phyloP scores from a whole-genome alignment of 768 basidiomycete genomes.

The Leccinum longicurvipes region DNA sequence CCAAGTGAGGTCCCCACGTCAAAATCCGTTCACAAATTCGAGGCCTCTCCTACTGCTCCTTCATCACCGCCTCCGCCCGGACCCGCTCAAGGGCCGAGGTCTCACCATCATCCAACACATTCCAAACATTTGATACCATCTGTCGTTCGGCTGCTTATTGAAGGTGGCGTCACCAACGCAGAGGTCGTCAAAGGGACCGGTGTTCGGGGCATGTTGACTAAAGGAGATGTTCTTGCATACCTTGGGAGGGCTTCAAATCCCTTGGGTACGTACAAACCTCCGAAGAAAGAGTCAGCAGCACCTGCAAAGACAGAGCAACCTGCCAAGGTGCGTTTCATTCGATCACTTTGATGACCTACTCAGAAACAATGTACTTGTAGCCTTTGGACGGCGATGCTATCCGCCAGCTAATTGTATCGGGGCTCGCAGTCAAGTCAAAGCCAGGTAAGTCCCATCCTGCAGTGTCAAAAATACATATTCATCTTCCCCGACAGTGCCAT shows the following conservation, averaged over 20 bases:
- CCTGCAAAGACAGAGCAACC: conserved; percentile 35
- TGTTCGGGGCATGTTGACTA: conserved; percentile 89
- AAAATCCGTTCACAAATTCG: conserved; percentile 13
- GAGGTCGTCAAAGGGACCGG: conserved; percentile 84
- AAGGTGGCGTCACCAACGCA: conserved; percentile 51
- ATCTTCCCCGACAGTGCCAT: conserved; percentile 34
- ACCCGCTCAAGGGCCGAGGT: conserved; percentile 24
- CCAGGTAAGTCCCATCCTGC: conserved; percentile 36
- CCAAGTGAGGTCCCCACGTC: conserved; percentile 29
- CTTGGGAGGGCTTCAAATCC: conserved; percentile 82
- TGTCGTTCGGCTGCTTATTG: conserved; percentile 73
- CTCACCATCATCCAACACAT: conserved; percentile 45
- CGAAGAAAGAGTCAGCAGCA: conserved; percentile 26
- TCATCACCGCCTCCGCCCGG: conserved; percentile 18
- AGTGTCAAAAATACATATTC: conserved; percentile 1
- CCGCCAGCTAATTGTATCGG: conserved; percentile 59
- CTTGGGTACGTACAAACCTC: conserved; percentile 66
- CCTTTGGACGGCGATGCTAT: conserved; percentile 63
- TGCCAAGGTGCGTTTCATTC: conserved; percentile 33
- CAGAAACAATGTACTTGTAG: conserved; percentile 18
- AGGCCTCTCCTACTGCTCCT: conserved; percentile 21
- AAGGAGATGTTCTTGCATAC: conserved; percentile 88
- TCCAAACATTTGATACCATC: conserved; percentile 85
- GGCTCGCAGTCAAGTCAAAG: conserved; percentile 55
- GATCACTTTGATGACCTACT: not conserved